Evolutionary conservation across 2,329 filamentous ascomycete species (phyloP), one percentile per base, ranked within the genome.

Genomic region (Penicillium sp.): DNA sequence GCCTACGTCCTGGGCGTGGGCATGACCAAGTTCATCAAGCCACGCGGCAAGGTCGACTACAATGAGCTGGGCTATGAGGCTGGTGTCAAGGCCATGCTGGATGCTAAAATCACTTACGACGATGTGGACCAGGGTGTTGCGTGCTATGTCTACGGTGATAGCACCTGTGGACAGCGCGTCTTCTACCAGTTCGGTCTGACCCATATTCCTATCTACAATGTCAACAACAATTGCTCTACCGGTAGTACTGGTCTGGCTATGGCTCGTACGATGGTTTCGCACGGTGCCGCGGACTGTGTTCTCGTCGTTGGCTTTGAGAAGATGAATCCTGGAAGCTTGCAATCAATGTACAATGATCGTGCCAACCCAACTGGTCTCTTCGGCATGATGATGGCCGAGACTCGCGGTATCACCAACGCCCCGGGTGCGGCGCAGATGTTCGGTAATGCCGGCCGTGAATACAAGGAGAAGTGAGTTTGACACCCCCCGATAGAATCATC

Each of bases 111-210:
- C 84, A 96, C 88, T 81, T 98, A 97, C 82, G 94, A 98, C 78
- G 93, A 97, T 65, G 93, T 98, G 60, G 93, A 97, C 66, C 91
- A 96, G 76, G 94, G 92, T 65, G 86, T 98, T 12, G 95, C 93
- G n/a, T 97, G 94, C 85, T 98, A 96, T 84, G 96, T 93, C 85
- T 97, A 97, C 78, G 94, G 94, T 74, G 94, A 98, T 82, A 93
- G 89, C 66, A 97, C 94, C 59, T 95, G 91, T 79, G 94, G 94
- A 53, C 94, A 98, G 83, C 90, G 94, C 68, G 93, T 98, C 74
- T 97, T 98, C 81, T 98, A 98, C 82, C 94, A 98, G 81, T 97
- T 98, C 78, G 95, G 94, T 82, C 93, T 98, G 89, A 97, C 93
- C 47, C 85, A 90, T 74, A 97, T 98, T 71, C 94, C 94, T 73